Evolutionary conservation across 108 stramenopile genomes (phyloP).

Genomic region (Cyclotella sp.): DNA sequence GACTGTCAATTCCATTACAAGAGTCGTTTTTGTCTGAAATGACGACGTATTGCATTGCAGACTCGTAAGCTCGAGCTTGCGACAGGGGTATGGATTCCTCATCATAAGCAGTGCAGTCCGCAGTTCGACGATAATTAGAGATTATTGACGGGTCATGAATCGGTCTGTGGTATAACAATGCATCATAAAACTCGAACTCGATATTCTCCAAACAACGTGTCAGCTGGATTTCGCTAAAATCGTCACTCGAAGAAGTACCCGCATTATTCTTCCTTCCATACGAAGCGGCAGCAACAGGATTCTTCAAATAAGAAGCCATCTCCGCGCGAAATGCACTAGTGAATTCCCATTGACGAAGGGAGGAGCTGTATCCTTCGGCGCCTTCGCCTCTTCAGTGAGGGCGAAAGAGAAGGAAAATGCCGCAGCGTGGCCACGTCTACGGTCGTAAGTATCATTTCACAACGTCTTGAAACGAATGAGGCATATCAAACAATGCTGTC

Average conservation of each 20-base stretch:
- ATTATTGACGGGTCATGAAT: conserved; percentile 7
- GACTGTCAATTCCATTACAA: conserved; percentile 5
- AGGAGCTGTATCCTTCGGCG: conserved; percentile 45
- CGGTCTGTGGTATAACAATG: conserved; percentile 38
- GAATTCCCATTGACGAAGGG: conserved; percentile 53
- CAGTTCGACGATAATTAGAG: conserved; percentile 5
- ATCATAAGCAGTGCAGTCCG: not conserved
- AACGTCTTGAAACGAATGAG: no score
- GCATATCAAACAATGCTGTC: not conserved
- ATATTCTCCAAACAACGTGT: conserved; percentile 18
- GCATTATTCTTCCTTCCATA: no score
- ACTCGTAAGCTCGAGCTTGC: conserved; percentile 57
- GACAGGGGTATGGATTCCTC: conserved; percentile 25
- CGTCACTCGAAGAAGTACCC: not conserved
- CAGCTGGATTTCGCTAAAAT: not conserved
- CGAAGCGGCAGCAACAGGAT: no score
- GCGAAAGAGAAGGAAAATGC: not conserved
- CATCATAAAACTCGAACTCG: conserved; percentile 48
- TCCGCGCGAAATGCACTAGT: conserved; percentile 44
- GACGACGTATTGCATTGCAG: conserved; percentile 81
- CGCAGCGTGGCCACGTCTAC: no score
- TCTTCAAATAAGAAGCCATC: conserved; percentile 16
- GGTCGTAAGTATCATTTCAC: no score
- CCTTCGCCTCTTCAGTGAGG: conserved; percentile 39
- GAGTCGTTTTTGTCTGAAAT: not conserved